phyloP scores from a whole-genome alignment of 306 rosid species.

The Prosopis cineraria region DNA sequence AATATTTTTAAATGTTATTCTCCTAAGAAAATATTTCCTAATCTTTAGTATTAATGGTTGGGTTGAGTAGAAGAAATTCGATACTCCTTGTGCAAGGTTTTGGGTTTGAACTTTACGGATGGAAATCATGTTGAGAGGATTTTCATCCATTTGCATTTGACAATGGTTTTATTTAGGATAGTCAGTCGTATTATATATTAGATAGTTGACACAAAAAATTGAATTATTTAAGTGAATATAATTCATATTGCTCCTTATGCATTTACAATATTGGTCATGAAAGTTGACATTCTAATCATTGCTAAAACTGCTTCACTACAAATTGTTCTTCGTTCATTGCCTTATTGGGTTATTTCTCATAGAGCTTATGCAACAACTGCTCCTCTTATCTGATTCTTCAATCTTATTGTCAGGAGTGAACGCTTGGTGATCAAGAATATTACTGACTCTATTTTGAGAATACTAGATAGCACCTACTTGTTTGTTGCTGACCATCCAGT shows the following conservation, averaged over 20 bases:
- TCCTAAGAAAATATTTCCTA: too few species aligned
- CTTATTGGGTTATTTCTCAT: not conserved
- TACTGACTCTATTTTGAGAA: not conserved
- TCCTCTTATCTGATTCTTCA: not conserved
- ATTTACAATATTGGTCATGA: not conserved
- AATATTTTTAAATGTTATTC: too few species aligned
- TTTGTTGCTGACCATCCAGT: not conserved
- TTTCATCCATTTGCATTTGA: too few species aligned
- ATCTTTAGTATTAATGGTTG: too few species aligned
- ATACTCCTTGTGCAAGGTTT: too few species aligned
- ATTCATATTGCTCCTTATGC: not conserved
- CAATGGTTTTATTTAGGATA: too few species aligned
- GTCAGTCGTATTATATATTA: too few species aligned
- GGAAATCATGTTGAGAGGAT: too few species aligned
- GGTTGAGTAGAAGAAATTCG: too few species aligned
- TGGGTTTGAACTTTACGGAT: too few species aligned
- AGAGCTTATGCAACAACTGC: not conserved
- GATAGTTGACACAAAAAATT: too few species aligned
- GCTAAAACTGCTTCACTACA: not conserved
- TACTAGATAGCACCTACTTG: not conserved
- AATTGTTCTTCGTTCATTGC: not conserved
- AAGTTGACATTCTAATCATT: not conserved
- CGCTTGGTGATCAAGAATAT: not conserved
- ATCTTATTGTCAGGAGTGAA: not conserved
- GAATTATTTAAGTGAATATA: too few species aligned